Evolutionary conservation across 2,329 filamentous ascomycete species (phyloP).

Genomic region (Fonsecaea monophora): DNA sequence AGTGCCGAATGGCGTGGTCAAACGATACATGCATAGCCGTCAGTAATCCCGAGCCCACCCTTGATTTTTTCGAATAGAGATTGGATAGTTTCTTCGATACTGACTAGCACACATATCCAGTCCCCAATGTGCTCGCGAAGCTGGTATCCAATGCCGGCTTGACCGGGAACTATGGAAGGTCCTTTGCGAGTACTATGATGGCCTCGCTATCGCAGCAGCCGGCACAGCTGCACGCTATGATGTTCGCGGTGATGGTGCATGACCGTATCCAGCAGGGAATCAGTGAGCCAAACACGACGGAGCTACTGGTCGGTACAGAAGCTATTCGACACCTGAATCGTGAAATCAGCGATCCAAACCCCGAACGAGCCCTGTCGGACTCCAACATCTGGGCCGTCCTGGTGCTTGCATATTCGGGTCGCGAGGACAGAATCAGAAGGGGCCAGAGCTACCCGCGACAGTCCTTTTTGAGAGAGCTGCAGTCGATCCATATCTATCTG

Average conservation of each 20-base stretch:
- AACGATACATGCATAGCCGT: slow-evolving; percentile 15
- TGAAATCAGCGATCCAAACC: slow-evolving; percentile 43
- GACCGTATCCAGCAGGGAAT: slow-evolving; percentile 12
- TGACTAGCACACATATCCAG: neutral
- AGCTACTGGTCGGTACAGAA: slow-evolving; percentile 32
- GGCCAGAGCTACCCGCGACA: slow-evolving; percentile 42
- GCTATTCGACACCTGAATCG: slow-evolving; percentile 46
- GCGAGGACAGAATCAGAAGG: slow-evolving; percentile 35
- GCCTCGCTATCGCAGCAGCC: slow-evolving; percentile 9
- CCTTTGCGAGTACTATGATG: slow-evolving; percentile 23
- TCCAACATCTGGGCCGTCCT: slow-evolving; percentile 46
- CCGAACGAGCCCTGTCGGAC: slow-evolving; percentile 43
- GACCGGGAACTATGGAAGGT: slow-evolving; percentile 10
- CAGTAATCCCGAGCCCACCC: neutral
- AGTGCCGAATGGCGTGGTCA: slow-evolving; percentile 17
- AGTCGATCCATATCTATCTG: slow-evolving; percentile 48
- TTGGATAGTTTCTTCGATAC: neutral
- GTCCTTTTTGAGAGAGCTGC: slow-evolving; percentile 45
- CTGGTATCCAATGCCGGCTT: slow-evolving; percentile 23
- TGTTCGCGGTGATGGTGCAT: slow-evolving; percentile 23
- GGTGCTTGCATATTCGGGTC: slow-evolving; percentile 44
- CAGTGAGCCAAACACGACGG: slow-evolving; percentile 5
- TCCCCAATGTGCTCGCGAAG: slow-evolving; percentile 15
- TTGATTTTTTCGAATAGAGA: neutral
- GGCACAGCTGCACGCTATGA: slow-evolving; percentile 22